A percentile compares a stretch with the other conserved stretches of the same genome.
phyloP scores from a whole-genome alignment of 768 basidiomycete species.

The Cubamyces lactineus region DNA sequence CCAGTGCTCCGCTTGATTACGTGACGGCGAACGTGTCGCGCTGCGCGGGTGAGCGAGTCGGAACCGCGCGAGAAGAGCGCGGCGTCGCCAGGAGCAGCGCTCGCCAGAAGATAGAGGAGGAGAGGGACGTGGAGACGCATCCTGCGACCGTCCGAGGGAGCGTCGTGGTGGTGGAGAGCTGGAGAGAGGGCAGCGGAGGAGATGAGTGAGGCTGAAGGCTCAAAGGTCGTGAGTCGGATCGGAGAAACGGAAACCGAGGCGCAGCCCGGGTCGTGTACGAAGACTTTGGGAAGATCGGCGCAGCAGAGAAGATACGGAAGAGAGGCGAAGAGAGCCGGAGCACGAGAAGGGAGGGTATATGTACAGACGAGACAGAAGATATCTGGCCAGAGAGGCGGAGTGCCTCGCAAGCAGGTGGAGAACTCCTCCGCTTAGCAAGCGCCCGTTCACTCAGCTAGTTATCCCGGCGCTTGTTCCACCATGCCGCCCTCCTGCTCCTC shows the following conservation, averaged over 20 bases:
- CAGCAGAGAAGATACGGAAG: not conserved
- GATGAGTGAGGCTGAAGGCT: not conserved
- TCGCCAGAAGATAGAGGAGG: slow-evolving; percentile 38
- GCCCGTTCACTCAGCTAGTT: not conserved
- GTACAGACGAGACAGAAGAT: slow-evolving; percentile 25
- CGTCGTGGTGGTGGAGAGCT: not conserved
- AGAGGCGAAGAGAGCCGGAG: slow-evolving; percentile 10
- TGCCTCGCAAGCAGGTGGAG: slow-evolving; percentile 18
- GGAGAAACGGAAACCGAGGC: slow-evolving; percentile 13
- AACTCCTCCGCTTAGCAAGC: slow-evolving; percentile 1
- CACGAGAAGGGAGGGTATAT: slow-evolving; percentile 22
- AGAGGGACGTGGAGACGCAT: slow-evolving; percentile 35
- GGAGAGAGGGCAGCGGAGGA: not conserved
- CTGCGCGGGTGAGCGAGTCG: slow-evolving; percentile 45
- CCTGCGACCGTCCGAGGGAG: slow-evolving; percentile 10
- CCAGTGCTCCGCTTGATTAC: slow-evolving; percentile 61
- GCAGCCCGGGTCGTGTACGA: slow-evolving; percentile 18
- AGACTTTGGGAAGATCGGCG: slow-evolving; percentile 3
- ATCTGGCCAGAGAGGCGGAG: not conserved
- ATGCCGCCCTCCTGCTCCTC: not conserved
- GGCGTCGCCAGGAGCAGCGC: slow-evolving; percentile 35
- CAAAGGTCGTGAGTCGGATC: not conserved
- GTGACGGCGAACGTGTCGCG: slow-evolving; percentile 53
- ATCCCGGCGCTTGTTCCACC: not conserved
- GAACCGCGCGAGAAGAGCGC: slow-evolving; percentile 30